A percentile compares a stretch with the other conserved stretches of the same genome.
Evolutionary conservation across 2,329 filamentous ascomycete genomes (phyloP).

Genomic region (Neodidymelliopsis sp.): DNA sequence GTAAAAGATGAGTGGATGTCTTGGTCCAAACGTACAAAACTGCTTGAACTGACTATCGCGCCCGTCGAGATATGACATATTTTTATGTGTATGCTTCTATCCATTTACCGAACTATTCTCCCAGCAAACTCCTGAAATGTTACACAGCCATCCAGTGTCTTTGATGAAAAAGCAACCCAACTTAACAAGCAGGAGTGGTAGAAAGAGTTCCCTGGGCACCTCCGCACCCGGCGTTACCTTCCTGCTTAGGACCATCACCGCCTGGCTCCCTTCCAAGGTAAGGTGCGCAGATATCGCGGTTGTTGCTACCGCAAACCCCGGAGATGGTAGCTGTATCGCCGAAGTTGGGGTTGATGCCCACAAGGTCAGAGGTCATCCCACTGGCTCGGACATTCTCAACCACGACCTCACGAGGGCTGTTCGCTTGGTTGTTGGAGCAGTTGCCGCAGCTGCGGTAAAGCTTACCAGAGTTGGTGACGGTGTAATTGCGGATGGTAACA

Average conservation of each 20-base stretch:
- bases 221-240: neutral
- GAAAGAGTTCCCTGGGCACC: neutral
- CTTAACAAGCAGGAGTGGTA: conserved; percentile 1
- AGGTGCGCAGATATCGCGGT: conserved; percentile 17
- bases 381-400: conserved; percentile 48
- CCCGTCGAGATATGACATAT: no score
- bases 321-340: conserved; percentile 54
- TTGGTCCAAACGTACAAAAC: no score
- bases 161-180: no score
- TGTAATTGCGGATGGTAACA: conserved; percentile 27
- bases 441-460: conserved; percentile 56
- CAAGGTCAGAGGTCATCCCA: conserved; percentile 45
- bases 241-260: neutral
- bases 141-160: no score
- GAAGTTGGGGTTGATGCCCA: conserved; percentile 57
- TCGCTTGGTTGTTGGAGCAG: conserved; percentile 49
- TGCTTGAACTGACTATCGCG: no score
- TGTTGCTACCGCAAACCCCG: conserved; percentile 41
- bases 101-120: no score
- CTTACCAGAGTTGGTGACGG: conserved; percentile 55
- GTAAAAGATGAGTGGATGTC: no score
- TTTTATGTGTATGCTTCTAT: no score
- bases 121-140: no score
- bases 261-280: no score
- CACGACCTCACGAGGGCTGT: conserved; percentile 49